A percentile compares a stretch with the other conserved stretches of the same genome.
phyloP scores from a whole-genome alignment of 495 filamentous ascomycete species.

The Hamigera avellanea region DNA sequence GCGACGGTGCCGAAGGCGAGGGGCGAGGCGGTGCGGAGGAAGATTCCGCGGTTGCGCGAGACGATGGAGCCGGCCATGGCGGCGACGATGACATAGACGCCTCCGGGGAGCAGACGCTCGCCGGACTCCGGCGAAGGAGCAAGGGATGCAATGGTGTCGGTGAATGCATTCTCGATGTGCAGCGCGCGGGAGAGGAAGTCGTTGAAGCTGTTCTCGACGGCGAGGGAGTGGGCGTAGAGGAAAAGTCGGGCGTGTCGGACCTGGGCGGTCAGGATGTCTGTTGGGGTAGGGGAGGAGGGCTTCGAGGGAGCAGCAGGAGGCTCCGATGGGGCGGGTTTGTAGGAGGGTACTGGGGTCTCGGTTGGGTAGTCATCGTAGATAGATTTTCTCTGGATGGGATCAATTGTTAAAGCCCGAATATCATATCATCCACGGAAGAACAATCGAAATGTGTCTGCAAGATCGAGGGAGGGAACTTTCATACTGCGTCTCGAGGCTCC shows the following conservation, averaged over 20 bases:
- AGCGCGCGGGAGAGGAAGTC: constrained; percentile 60
- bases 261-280: constrained; percentile 79
- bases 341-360: constrained; percentile 25
- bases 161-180: constrained; percentile 63
- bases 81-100: constrained; percentile 80
- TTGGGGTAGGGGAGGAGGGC: constrained; percentile 60
- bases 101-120: constrained; percentile 75
- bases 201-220: constrained; percentile 70
- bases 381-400: constrained; percentile 53
- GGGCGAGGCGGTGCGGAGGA: constrained; percentile 62
- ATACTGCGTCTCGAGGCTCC: constrained; percentile 29
- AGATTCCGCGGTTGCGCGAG: constrained; percentile 68
- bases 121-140: constrained; percentile 71
- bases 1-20: constrained; percentile 60
- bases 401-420: constrained; percentile 8
- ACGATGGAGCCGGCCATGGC: constrained; percentile 89
- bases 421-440: background rate
- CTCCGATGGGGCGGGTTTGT: constrained; percentile 10
- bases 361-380: constrained; percentile 69
- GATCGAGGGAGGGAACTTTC: constrained; percentile 2
- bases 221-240: constrained; percentile 59
- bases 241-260: constrained; percentile 71
- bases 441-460: too few species aligned
- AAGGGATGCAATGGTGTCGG: constrained; percentile 72
- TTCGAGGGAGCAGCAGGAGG: constrained; percentile 14